Base-by-base conservation (phyloP, 2,329 filamentous ascomycete species). In the Elsinoe ampelina region DNA sequence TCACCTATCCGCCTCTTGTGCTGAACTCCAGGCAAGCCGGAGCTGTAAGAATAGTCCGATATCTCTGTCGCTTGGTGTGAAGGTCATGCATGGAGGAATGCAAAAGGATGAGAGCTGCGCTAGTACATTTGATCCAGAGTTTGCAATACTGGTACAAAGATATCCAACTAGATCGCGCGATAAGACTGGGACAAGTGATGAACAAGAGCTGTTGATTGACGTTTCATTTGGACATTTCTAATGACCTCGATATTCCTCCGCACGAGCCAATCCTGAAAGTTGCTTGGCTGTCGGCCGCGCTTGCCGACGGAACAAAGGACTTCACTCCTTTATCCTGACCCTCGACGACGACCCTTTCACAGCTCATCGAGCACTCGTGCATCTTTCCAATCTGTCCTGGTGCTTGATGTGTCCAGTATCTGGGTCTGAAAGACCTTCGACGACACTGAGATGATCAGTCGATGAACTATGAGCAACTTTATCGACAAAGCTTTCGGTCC, bases 161-260 rank as follows among this genome's bases (percentile, higher is more conserved):
- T 52, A 36, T 12, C 32, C 35, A 52, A 22, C 20, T n/a, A 39
- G 12, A 26, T 15, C 35, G 15, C 7, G 32, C n/a, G 11, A 38
- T 22, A 39, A 34, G 19, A 5, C 34, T 26, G 8, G 32, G 26
- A 38, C 13, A n/a, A 36, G n/a, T 32, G 38, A 39, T 26, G 35
- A 39, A 52, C 17, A 22, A 38, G 12, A 19, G 30, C 17, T 38
- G 48, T 11, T 38, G 48, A 15, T 39, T 26, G 48, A 52, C 48
- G 48, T 36, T 52, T 52, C 35, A 52, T 26, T 52, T 35, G 48
- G 26, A 52, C 48, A 52, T 52, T 52, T 52, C 48, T 52, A 52
- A 52, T 52, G 48, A 52, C 48, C 48, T 52, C 36, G 52, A 55
- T 55, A 55, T 55, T 55, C 52, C 52, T 26, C 36, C 52, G 52